phyloP scores from a whole-genome alignment of 805 yeast species.

The Cyberlindnera nakhonratchasimensis region DNA sequence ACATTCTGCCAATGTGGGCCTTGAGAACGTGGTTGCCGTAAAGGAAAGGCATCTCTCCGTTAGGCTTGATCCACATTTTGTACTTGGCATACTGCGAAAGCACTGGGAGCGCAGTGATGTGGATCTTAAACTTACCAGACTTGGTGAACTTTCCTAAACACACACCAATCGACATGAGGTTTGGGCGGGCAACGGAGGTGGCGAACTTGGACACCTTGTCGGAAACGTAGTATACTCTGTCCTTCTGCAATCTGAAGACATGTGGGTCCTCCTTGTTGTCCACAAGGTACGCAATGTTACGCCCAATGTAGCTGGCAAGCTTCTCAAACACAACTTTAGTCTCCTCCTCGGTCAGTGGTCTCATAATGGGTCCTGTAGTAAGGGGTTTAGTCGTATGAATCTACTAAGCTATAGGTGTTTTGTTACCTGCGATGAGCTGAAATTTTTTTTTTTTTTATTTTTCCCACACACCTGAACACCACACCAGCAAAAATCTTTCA shows the following conservation, averaged over 20 bases:
- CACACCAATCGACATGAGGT: constrained; percentile 87
- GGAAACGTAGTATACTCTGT: constrained; percentile 89
- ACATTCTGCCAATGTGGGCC: constrained; percentile 95
- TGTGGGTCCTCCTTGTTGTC: constrained; percentile 80
- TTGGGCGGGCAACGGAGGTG: constrained; percentile 83
- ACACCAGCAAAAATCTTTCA: too few species aligned
- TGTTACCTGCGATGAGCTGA: constrained; percentile 9
- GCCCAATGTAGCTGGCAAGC: constrained; percentile 93
- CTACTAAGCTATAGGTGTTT: too few species aligned
- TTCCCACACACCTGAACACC: too few species aligned
- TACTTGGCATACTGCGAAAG: constrained; percentile 85
- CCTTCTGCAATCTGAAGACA: constrained; percentile 94
- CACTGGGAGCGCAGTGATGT: constrained; percentile 83
- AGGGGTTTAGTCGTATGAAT: too few species aligned
- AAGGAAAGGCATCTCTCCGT: constrained; percentile 97
- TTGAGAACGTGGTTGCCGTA: constrained; percentile 95
- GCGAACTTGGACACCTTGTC: constrained; percentile 83
- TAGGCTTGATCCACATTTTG: constrained; percentile 93
- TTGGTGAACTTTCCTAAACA: constrained; percentile 97
- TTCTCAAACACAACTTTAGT: constrained; percentile 95
- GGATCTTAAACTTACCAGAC: constrained; percentile 93
- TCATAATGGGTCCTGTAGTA: constrained; percentile 63
- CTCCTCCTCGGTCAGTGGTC: constrained; percentile 95
- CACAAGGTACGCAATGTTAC: constrained; percentile 84
- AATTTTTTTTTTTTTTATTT: too few species aligned